A percentile compares a stretch with the other conserved stretches of the same genome.
phyloP scores from a whole-genome alignment of 2,329 filamentous ascomycete genomes.

The Cytospora piceae region DNA sequence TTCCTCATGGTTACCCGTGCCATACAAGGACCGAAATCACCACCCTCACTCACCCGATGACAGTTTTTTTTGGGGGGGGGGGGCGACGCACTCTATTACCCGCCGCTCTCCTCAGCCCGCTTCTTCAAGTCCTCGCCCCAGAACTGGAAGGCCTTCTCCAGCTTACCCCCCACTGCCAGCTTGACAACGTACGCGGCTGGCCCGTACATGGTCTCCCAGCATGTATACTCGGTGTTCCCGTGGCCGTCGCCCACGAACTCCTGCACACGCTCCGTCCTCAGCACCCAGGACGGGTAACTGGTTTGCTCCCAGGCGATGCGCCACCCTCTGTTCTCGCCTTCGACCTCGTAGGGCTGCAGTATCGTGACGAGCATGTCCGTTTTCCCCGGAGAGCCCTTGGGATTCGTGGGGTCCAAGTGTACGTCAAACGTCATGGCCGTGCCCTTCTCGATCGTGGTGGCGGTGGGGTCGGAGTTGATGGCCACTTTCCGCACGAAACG shows the following conservation, averaged over 20 bases:
- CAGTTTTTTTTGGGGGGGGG: no score
- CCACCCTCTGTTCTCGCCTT: constrained; percentile 37
- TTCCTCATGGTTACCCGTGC: not conserved
- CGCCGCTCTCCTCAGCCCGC: constrained; percentile 34
- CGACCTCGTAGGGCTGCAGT: constrained; percentile 40
- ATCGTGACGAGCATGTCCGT: constrained; percentile 37
- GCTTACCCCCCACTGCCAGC: constrained; percentile 38
- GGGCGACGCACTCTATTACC: constrained; percentile 4
- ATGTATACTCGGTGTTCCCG: constrained; percentile 44
- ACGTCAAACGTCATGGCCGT: constrained; percentile 42
- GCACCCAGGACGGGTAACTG: constrained; percentile 39
- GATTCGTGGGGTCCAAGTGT: constrained; percentile 36
- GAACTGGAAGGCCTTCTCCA: constrained; percentile 42
- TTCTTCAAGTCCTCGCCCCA: constrained; percentile 47
- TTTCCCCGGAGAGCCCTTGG: constrained; percentile 13
- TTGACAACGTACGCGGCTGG: constrained; percentile 42
- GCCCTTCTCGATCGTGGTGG: constrained; percentile 37
- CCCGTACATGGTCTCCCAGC: constrained; percentile 53
- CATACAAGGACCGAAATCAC: not conserved
- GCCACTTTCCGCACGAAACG: constrained; percentile 38
- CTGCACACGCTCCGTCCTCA: constrained; percentile 47
- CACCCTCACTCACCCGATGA: not conserved
- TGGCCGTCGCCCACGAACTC: constrained; percentile 44
- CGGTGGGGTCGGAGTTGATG: constrained; percentile 35
- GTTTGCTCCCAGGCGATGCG: constrained; percentile 46